Evolutionary conservation across 2,329 filamentous ascomycete species (phyloP).

Genomic region (Aspergillus uvarum): DNA sequence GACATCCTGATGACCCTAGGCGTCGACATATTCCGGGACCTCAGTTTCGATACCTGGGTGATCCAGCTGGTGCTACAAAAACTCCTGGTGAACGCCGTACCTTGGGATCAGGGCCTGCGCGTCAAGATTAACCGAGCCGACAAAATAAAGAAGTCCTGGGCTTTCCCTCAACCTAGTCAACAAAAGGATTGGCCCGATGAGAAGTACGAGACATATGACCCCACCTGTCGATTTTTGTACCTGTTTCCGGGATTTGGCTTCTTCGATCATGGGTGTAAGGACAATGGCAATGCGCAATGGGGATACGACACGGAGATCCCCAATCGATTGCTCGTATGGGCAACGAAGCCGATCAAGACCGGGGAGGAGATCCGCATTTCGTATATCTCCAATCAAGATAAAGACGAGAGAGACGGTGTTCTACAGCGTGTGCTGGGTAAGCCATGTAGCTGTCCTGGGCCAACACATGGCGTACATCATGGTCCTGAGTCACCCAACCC

Average conservation of each 20-base stretch:
- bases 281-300: slow-evolving; percentile 30
- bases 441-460: slow-evolving; percentile 16
- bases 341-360: slow-evolving; percentile 21
- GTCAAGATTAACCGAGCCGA: not conserved
- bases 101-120: slow-evolving; percentile 23
- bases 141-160: not conserved
- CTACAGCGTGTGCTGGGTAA: slow-evolving; percentile 16
- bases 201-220: slow-evolving; percentile 16
- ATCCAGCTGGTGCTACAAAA: slow-evolving; percentile 37
- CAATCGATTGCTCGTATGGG: slow-evolving; percentile 33
- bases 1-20: slow-evolving; percentile 36
- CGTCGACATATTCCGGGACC: slow-evolving; percentile 39
- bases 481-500: not conserved
- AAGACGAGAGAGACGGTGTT: not conserved
- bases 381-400: slow-evolving; percentile 14
- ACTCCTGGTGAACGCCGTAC: slow-evolving; percentile 31
- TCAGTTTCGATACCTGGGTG: slow-evolving; percentile 40
- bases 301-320: slow-evolving; percentile 28
- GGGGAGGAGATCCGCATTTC: slow-evolving; percentile 30
- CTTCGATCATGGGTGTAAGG: slow-evolving; percentile 31
- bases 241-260: slow-evolving; percentile 34
- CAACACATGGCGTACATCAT: not conserved
- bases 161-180: not conserved
- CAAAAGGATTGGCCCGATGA: not conserved
- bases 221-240: slow-evolving; percentile 30